Percentiles rank a stretch among this genome's conserved stretches.
phyloP scores from a whole-genome alignment of 1,284 basidiomycete genomes.

The Ganoderma multipileum region DNA sequence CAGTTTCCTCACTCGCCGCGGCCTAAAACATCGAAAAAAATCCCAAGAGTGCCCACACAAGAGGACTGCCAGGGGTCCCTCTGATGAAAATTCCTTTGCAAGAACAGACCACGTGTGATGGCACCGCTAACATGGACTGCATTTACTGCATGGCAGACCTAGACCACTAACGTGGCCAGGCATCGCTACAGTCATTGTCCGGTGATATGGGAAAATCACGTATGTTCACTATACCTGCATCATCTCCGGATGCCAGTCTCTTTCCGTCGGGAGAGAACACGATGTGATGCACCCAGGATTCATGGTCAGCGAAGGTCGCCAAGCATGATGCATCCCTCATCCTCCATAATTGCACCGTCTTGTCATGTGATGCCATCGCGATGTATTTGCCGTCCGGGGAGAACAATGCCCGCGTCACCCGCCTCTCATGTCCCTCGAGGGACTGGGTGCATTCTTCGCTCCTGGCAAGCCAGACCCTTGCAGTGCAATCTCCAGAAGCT shows the following conservation, averaged over 20 bases:
- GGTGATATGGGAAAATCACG: background rate
- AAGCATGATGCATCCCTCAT: background rate
- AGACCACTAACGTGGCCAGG: too few relatives aligned
- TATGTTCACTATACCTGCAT: background rate
- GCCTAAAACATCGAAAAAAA: too few relatives aligned
- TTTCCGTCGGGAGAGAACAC: conserved; percentile 1
- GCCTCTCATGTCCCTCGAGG: background rate
- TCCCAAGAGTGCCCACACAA: too few relatives aligned
- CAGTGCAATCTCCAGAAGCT: background rate
- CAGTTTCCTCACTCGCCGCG: too few relatives aligned
- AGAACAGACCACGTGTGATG: too few relatives aligned
- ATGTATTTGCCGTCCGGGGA: conserved; percentile 5
- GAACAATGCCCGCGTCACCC: background rate
- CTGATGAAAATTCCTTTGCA: too few relatives aligned
- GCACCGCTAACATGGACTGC: too few relatives aligned
- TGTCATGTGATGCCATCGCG: background rate
- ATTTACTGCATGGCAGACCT: too few relatives aligned
- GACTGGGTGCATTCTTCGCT: background rate
- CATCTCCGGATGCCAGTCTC: background rate
- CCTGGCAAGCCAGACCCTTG: background rate
- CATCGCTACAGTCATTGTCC: background rate
- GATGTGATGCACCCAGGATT: background rate
- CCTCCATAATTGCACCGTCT: background rate
- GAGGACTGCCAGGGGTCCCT: too few relatives aligned
- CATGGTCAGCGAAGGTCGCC: background rate